Conservation (phyloP, 2,329 filamentous ascomycete species). For the Celoporthe dispersa region DNA sequence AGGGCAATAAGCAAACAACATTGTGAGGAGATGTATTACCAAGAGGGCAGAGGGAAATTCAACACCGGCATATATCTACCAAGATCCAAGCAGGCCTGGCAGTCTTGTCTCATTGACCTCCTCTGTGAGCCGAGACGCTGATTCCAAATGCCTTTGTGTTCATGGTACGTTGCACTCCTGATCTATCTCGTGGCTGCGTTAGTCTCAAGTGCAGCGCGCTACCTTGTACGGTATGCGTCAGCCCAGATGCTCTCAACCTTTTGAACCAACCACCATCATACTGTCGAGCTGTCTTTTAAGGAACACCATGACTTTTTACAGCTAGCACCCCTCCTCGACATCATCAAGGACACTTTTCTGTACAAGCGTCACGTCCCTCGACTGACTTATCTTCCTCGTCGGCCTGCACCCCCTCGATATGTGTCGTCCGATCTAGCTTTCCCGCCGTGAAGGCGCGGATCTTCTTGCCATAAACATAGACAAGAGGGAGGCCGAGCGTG, state of each 20-base stretch:
- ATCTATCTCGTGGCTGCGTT: not conserved
- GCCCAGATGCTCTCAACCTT: not conserved
- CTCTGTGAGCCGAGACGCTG: not conserved
- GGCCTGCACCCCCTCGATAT: not conserved
- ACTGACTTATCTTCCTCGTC: not conserved
- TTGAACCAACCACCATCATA: not conserved
- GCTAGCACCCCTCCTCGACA: no score
- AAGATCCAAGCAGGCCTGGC: not conserved
- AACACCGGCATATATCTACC: not conserved
- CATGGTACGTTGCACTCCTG: not conserved
- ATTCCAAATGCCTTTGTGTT: not conserved
- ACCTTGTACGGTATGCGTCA: not conserved
- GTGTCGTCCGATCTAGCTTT: slow-evolving; percentile 16
- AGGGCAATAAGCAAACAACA: not conserved
- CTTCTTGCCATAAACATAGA: slow-evolving; percentile 32
- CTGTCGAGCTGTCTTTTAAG: not conserved
- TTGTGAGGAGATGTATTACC: not conserved
- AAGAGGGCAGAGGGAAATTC: slow-evolving; percentile 1
- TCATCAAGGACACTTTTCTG: not conserved
- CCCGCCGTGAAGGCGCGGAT: slow-evolving; percentile 27
- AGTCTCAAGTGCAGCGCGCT: not conserved
- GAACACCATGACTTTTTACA: not conserved
- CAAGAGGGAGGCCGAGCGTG: slow-evolving; percentile 27
- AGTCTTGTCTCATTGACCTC: not conserved
- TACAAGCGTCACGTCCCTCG: not conserved